Evolutionary conservation across 208 protist genomes (phyloP), one percentile per base, ranked within the genome.

Genomic region (Tritrichomonas foetus): DNA sequence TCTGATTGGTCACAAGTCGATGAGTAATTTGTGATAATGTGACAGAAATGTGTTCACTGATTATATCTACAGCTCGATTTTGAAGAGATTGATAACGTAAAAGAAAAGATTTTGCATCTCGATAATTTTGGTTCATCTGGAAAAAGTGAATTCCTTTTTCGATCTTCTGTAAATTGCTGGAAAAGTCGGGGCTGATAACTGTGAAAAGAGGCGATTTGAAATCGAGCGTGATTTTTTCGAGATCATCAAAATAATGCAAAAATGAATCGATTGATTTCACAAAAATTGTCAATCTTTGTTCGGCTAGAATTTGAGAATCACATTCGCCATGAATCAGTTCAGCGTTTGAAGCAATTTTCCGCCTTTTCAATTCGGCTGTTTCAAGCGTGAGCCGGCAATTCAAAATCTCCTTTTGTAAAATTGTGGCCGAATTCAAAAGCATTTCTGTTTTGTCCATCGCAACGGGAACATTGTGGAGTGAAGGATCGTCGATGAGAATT

Each of bases 231-330:
- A 89, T 89, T 57, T 89, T 89, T 57, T 89, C 78, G 2, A 89
- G 30, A 89, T 89, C 78, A 89, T 89, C 78, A 57, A 57, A 89
- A 57, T 89, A 89, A 89, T 57, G 78, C 22, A 89, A 89, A 89
- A 89, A 57, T 2, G 78, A 89, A 30, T 89, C 78, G 20, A 89
- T 89, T 39, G 78, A 89, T 14, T 47, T 25, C 0, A 89, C 78
- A 57, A 89, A 89, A 39, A 89, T 89, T 5, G 44, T 47, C 0
- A 89, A 30, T 39, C 44, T 47, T 39, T 89, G 78, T 39, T 89
- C 78, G 14, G 78, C 13, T 39, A 47, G 47, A 8, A 89, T 44
- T 39, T 89, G 78, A 20, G 78, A 89, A 39, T 89, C 78, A 50
- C 78, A 89, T 57, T 89, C 78, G 33, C 78, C 78, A 57, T 89